A percentile compares a stretch with the other conserved stretches of the same genome.
phyloP scores from a whole-genome alignment of 345 rosid genomes.

The Noccaea bulbosa region DNA sequence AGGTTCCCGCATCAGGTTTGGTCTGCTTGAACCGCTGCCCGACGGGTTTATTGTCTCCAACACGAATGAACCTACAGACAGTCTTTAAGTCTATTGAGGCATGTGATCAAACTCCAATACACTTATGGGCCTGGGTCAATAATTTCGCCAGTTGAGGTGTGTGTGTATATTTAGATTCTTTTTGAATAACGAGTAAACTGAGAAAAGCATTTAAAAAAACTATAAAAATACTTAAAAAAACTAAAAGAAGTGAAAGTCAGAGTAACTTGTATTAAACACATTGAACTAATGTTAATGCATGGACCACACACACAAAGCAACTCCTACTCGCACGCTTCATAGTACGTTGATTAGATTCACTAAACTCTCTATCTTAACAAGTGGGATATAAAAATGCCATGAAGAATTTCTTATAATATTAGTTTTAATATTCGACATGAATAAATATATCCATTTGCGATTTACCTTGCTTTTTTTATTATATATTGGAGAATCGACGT shows the following conservation, averaged over 20 bases:
- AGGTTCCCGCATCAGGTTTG: too few relatives aligned
- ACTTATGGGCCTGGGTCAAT: too few relatives aligned
- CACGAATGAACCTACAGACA: too few relatives aligned
- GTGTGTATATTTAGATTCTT: too few relatives aligned
- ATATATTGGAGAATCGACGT: conserved; percentile 20
- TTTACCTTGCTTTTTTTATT: background rate
- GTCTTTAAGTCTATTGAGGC: too few relatives aligned
- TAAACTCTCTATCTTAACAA: conserved; percentile 17
- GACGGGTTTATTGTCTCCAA: too few relatives aligned
- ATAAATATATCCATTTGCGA: conserved; percentile 8
- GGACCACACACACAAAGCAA: conserved; percentile 28
- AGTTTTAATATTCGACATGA: conserved; percentile 22
- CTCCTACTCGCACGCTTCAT: conserved; percentile 24
- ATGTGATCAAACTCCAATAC: too few relatives aligned
- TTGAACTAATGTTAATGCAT: conserved; percentile 11
- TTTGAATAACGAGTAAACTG: too few relatives aligned
- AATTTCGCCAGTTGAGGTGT: too few relatives aligned
- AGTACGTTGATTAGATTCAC: conserved; percentile 25
- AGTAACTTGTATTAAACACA: conserved; percentile 8
- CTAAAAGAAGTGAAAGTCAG: conserved; percentile 17
- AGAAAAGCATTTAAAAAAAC: too few relatives aligned
- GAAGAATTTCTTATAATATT: background rate
- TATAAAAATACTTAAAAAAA: too few relatives aligned
- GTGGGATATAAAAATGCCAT: conserved; percentile 16
- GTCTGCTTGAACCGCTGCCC: too few relatives aligned